Evolutionary conservation across 1,284 basidiomycete genomes (phyloP).

Genomic region (Trichosporon sp.): DNA sequence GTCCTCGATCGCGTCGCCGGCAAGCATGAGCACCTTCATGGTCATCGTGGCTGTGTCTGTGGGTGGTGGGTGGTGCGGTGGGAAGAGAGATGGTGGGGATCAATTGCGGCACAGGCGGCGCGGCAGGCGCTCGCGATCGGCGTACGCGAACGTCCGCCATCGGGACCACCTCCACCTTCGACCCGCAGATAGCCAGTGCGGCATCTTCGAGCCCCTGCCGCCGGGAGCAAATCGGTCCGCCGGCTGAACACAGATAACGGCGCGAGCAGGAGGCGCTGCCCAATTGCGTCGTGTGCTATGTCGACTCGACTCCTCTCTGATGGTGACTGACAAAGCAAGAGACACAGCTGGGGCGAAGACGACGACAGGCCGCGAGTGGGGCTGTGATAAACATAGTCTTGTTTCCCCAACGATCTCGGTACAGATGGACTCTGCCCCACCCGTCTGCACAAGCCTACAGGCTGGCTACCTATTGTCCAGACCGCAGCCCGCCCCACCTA

Average conservation of each 20-base stretch:
- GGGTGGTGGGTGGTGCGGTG: background rate
- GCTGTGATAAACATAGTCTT: no score
- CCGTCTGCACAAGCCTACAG: no score
- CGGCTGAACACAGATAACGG: background rate
- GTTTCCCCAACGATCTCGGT: no score
- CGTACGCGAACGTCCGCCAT: background rate
- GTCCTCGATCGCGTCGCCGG: constrained; percentile 23
- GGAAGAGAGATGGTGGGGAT: background rate
- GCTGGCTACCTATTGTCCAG: no score
- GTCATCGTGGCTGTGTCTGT: background rate
- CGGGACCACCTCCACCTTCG: background rate
- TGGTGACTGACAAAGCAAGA: background rate
- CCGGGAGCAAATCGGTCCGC: background rate
- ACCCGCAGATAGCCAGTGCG: background rate
- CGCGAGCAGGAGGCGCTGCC: background rate
- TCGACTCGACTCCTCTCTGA: background rate
- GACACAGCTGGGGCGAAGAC: no score
- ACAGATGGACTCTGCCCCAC: no score
- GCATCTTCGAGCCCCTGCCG: background rate
- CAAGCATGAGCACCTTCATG: constrained; percentile 19
- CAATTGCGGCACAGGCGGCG: background rate
- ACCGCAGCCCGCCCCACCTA: no score
- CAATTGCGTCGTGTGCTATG: background rate
- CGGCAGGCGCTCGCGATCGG: background rate
- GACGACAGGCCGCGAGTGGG: no score